Base-by-base conservation (phyloP, 2,329 filamentous ascomycete species). In the Ilyonectria mors-panacis region DNA sequence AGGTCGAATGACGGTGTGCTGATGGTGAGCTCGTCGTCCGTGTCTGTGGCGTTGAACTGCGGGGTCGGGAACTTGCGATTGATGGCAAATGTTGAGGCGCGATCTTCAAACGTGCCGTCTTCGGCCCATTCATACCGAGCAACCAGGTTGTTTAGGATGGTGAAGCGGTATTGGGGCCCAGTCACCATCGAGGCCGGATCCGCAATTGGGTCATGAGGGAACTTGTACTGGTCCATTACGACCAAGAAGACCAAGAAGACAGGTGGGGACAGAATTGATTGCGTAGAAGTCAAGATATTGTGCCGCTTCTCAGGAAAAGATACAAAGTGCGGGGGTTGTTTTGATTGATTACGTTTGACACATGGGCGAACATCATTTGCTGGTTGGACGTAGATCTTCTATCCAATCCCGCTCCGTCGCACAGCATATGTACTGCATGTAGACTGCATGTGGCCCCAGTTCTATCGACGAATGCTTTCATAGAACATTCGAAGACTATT, bases 111-210 rank as follows among this genome's bases (percentile, higher is more conserved):
- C 37, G 80, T 73, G 55, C 85, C 84, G 68, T 91, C 88, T 12
- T 83, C 80, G 1, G 89, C 85, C 87, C 88, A 92, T 78, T 91
- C 89, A 68, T 87, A 90, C 35, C 89, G 86, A 30, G 91, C 69
- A 2, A 91, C 80, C 2, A 85, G 81, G 57, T 89, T 85, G 10
- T 83, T 85, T 54, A 92, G 81, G 53, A 91, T 70, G 9, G 86
- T 90, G 75, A 91, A 91, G 60, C 89, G 86, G 76, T 87, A 91
- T 54, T 85, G 73, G 1, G 39, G 30, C 1, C 73, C 73, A 3
- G 61, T n/a, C 4, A 75, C 73, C 4, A 69, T 50, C 3, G 73
- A 68, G 28, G 65, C 61, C 15, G 62, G 53, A 15, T 70, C 55
- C 13, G 73, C 70, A 17, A 73, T 26, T 4, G 73, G 70, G 9